Percentiles rank a stretch among this genome's conserved stretches.
Conservation (phyloP, 306 rosid genomes). For the Dalbergia cultrata region DNA sequence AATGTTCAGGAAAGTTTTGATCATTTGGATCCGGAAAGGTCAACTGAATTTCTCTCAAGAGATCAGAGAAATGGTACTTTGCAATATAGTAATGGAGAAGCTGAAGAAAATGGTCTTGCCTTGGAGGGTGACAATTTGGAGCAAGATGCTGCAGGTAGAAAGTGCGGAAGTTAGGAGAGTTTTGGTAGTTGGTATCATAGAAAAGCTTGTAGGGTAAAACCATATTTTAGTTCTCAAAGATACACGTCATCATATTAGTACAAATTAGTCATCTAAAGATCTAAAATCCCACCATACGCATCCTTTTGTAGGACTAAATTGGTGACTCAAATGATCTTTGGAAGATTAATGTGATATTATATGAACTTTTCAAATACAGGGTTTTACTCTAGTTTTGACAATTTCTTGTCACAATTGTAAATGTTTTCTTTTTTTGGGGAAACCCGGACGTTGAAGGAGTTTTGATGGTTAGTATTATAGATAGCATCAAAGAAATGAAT, state of each 20-base stretch:
- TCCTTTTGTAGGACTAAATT: no score
- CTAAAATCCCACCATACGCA: no score
- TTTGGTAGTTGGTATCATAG: conserved; percentile 43
- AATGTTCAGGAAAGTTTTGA: conserved; percentile 58
- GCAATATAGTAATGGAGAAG: conserved; percentile 45
- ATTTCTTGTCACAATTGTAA: conserved; percentile 35
- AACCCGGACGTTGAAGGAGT: neutral
- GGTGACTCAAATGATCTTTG: no score
- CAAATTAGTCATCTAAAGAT: no score
- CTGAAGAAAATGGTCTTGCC: conserved; percentile 43
- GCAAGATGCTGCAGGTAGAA: conserved; percentile 44
- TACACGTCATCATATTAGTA: no score
- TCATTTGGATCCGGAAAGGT: conserved; percentile 52
- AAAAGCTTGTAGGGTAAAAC: no score
- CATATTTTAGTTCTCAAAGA: no score
- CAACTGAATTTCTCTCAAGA: conserved; percentile 48
- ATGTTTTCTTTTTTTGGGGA: conserved; percentile 40
- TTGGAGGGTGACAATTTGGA: conserved; percentile 49
- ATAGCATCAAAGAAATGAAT: conserved; percentile 36
- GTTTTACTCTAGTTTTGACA: conserved; percentile 16
- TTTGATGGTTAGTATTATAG: neutral
- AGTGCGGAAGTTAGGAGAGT: conserved; percentile 36
- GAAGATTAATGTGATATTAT: no score
- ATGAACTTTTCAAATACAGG: no score
- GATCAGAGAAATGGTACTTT: conserved; percentile 49